phyloP scores from a whole-genome alignment of 495 filamentous ascomycete species.

The Tuber magnatum region DNA sequence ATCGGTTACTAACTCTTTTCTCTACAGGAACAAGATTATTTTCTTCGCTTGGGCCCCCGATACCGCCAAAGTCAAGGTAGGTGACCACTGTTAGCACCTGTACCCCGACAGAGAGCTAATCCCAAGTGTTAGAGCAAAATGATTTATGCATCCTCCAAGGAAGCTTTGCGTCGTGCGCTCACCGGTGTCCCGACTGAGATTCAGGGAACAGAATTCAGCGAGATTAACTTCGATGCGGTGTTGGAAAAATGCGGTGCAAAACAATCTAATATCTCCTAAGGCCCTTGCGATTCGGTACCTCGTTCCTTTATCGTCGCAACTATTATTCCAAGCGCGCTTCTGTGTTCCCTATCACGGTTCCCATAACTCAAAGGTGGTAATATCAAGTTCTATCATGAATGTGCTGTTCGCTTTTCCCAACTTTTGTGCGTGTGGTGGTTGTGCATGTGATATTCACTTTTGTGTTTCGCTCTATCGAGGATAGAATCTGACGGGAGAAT shows the following conservation, averaged over 20 bases:
- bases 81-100: constrained; percentile 32
- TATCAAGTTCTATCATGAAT: constrained; percentile 25
- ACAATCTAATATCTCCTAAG: constrained; percentile 11
- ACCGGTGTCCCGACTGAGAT: constrained; percentile 71
- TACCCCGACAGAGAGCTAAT: constrained; percentile 18
- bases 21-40: constrained; percentile 78
- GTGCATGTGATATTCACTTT: constrained; percentile 27
- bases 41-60: constrained; percentile 92
- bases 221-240: constrained; percentile 77
- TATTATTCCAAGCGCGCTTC: constrained; percentile 13
- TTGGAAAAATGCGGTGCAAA: constrained; percentile 49
- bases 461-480: constrained; percentile 36
- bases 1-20: neutral
- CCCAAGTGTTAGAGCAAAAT: constrained; percentile 62
- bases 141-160: constrained; percentile 95
- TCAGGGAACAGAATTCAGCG: constrained; percentile 86
- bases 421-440: constrained; percentile 16
- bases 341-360: constrained; percentile 21
- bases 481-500: constrained; percentile 30
- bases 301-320: neutral
- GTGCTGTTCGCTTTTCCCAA: constrained; percentile 26
- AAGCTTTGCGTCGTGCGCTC: constrained; percentile 79
- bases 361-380: constrained; percentile 16
- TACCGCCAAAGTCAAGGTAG: constrained; percentile 72
- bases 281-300: constrained; percentile 14